Evolutionary conservation across 2,329 filamentous ascomycete species (phyloP).

Genomic region (Chaetomium olivaceum): DNA sequence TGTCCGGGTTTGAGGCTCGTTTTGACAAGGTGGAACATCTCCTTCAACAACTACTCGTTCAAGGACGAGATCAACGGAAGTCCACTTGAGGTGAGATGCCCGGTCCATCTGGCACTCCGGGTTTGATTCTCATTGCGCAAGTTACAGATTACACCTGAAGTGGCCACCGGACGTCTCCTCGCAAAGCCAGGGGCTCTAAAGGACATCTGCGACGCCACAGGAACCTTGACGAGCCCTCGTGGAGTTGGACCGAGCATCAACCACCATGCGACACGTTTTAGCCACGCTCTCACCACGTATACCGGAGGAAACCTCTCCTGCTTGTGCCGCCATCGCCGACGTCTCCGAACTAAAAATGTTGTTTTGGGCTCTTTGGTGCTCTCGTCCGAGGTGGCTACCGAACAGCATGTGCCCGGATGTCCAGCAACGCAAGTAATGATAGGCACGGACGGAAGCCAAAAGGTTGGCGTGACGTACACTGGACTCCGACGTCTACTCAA

Average conservation of each 20-base stretch:
- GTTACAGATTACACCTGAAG: background rate
- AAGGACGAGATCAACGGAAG: background rate
- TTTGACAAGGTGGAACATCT: background rate
- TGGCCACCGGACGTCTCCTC: background rate
- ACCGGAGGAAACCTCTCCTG: background rate
- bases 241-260: background rate
- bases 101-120: background rate
- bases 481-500: slow-evolving; percentile 11
- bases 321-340: background rate
- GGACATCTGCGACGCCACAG: background rate
- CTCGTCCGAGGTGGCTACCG: background rate
- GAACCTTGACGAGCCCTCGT: background rate
- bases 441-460: background rate
- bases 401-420: slow-evolving; percentile 1
- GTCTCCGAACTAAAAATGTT: background rate
- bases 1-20: background rate
- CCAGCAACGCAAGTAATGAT: background rate
- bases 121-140: background rate
- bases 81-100: background rate
- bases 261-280: background rate
- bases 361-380: background rate
- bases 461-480: slow-evolving; percentile 2
- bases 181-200: background rate
- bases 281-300: background rate
- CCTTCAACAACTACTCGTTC: background rate